phyloP scores from a whole-genome alignment of 352 stramenopile genomes.

The Pythium aphanidermatum region DNA sequence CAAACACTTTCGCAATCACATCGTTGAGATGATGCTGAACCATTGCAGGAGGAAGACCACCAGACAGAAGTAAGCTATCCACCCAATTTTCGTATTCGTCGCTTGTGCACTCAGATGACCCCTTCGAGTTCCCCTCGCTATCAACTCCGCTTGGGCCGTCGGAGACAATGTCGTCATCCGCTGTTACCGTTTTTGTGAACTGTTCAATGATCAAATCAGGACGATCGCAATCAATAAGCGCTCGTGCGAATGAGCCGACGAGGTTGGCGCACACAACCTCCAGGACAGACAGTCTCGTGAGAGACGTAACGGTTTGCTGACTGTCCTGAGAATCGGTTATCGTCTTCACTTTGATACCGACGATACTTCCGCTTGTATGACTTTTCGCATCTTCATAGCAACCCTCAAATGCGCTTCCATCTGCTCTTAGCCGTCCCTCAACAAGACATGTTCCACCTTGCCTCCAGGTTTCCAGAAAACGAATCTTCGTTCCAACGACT shows the following conservation, averaged over 20 bases:
- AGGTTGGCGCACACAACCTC: conserved; percentile 75
- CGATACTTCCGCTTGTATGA: conserved; percentile 78
- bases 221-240: conserved; percentile 48
- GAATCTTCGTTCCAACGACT: conserved; percentile 72
- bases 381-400: conserved; percentile 86
- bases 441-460: conserved; percentile 86
- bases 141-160: conserved; percentile 19
- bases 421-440: conserved; percentile 64
- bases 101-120: conserved; percentile 49
- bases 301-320: neutral
- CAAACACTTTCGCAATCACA: conserved; percentile 35
- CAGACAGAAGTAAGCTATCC: conserved; percentile 60
- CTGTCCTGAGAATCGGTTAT: neutral
- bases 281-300: conserved; percentile 46
- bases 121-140: conserved; percentile 32
- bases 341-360: conserved; percentile 56
- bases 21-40: conserved; percentile 64
- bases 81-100: conserved; percentile 85
- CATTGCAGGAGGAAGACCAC: conserved; percentile 49
- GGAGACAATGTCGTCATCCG: conserved; percentile 33
- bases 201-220: conserved; percentile 60
- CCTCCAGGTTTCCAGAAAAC: conserved; percentile 82
- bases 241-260: conserved; percentile 65
- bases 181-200: conserved; percentile 9
- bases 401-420: conserved; percentile 65